Evolutionary conservation across 1,284 basidiomycete species (phyloP), one percentile per base, ranked within the genome.

Genomic region (Entoloma clypeatum): DNA sequence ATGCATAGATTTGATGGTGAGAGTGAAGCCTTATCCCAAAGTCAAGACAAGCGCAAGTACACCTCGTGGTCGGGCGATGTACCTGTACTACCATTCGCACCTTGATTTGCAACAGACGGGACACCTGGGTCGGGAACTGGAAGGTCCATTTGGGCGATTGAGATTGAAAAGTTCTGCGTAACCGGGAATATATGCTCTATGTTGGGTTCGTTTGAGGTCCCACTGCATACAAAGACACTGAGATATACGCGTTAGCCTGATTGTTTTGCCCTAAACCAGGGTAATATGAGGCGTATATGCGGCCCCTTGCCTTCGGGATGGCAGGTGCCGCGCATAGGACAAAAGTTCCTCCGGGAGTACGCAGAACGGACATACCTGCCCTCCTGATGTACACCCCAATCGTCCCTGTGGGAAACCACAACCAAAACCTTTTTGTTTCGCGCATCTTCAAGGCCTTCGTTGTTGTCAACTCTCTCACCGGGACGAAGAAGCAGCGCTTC

Each of bases 101-200:
- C 47, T 36, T 63, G 58, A 8, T 62, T 59, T 5, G 56, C 34
- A 25, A 51, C 47, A 10, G 57, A 41, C 17, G 40, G 45, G 19
- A 48, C 39, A 26, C 42, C 36, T 9, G 60, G 45, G 34, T 63
- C 59, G 18, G 59, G 38, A 0, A 64, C 60, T 24, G 48, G 51
- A 7, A 59, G 57, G 23, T 55, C 64, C 35, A 69, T 63, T 49
- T 81, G 77, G 3, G 76, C 69, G 62, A 79, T 74, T 4, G 64
- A 55, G 34, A 80, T 68, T 4, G 68, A 65, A 47, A 81, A 77
- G n/a, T 64, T 62, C 9, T 61, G 65, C 42, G 69, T 62, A 17
- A 81, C 69, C 3, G 77, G 76, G 32, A 74, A 68, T 2, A 72
- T 63, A 41, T 65, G 69, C 40, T 77, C 65, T 7, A 78, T 58